A percentile compares a stretch with the other conserved stretches of the same genome.
phyloP scores from a whole-genome alignment of 148 eudicot species.

The Silene latifolia region DNA sequence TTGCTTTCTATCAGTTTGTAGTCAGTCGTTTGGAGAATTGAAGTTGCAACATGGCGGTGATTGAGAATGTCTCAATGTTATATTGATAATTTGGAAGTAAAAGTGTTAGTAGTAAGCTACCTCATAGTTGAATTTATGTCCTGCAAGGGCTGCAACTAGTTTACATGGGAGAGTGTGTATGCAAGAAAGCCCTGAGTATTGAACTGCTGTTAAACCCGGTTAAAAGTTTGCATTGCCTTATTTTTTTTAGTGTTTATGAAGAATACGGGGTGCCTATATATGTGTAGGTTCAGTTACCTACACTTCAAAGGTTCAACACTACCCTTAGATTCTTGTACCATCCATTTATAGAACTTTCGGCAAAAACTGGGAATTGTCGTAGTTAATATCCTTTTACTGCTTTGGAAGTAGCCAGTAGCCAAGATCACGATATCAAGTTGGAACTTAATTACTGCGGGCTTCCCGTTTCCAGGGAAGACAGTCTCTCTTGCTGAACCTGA shows the following conservation, averaged over 20 bases:
- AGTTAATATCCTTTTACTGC: not conserved
- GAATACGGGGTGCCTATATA: slow-evolving; percentile 1
- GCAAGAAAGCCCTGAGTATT: not conserved
- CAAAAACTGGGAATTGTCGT: not conserved
- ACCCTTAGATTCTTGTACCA: slow-evolving; percentile 5
- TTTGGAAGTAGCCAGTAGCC: not conserved
- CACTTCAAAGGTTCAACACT: not conserved
- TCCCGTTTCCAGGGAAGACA: not conserved
- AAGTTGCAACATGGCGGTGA: too few species aligned
- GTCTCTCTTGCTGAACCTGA: not conserved
- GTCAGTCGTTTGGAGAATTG: too few species aligned
- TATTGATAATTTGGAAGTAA: too few species aligned
- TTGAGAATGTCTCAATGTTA: too few species aligned
- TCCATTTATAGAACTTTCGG: not conserved
- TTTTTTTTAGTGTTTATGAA: not conserved
- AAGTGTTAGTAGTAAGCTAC: too few species aligned
- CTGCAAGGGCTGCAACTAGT: not conserved
- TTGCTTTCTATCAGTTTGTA: too few species aligned
- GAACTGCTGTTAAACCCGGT: not conserved
- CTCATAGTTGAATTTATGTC: too few species aligned
- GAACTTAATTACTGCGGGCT: not conserved
- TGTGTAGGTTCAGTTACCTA: not conserved
- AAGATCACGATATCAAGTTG: not conserved
- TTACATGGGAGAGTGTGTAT: not conserved
- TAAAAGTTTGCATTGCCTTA: not conserved